Percentiles rank a stretch among this genome's conserved stretches.
Evolutionary conservation across 768 basidiomycete genomes (phyloP).

Genomic region (Suillus subluteus): DNA sequence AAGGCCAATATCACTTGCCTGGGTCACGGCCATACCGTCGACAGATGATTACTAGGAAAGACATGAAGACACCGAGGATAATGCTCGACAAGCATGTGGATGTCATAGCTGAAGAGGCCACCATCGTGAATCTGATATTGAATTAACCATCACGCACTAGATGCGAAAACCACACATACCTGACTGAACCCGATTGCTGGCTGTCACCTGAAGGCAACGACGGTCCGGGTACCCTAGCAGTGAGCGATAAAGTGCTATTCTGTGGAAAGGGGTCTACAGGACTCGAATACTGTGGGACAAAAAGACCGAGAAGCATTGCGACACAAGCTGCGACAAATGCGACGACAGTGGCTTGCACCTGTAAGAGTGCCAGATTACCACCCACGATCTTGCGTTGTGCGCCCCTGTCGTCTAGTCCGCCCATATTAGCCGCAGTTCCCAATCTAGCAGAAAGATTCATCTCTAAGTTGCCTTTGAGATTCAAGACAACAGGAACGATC

Average conservation of each 20-base stretch:
- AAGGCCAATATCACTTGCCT: constrained; percentile 46
- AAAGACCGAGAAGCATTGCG: constrained; percentile 70
- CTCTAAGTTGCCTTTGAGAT: constrained; percentile 97
- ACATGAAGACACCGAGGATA: constrained; percentile 93
- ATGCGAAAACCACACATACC: constrained; percentile 32
- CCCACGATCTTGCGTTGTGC: constrained; percentile 66
- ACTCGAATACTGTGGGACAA: constrained; percentile 44
- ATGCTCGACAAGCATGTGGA: constrained; percentile 78
- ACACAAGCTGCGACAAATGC: constrained; percentile 84
- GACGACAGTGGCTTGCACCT: constrained; percentile 91
- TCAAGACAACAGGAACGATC: constrained; percentile 91
- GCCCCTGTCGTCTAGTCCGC: constrained; percentile 77
- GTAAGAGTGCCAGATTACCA: constrained; percentile 85
- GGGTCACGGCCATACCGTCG: constrained; percentile 80
- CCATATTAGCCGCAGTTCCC: constrained; percentile 93
- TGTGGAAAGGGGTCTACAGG: constrained; percentile 10
- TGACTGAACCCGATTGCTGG: constrained; percentile 40
- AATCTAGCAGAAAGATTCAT: constrained; percentile 97
- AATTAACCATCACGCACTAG: constrained; percentile 13
- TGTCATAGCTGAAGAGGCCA: constrained; percentile 77
- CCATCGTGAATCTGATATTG: constrained; percentile 66
- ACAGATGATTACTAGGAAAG: constrained; percentile 76
- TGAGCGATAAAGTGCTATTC: constrained; percentile 18
- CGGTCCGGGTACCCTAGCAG: constrained; percentile 24
- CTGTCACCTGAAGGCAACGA: constrained; percentile 31